Conservation (phyloP, 1,284 basidiomycete species). For the Naganishia albida region DNA sequence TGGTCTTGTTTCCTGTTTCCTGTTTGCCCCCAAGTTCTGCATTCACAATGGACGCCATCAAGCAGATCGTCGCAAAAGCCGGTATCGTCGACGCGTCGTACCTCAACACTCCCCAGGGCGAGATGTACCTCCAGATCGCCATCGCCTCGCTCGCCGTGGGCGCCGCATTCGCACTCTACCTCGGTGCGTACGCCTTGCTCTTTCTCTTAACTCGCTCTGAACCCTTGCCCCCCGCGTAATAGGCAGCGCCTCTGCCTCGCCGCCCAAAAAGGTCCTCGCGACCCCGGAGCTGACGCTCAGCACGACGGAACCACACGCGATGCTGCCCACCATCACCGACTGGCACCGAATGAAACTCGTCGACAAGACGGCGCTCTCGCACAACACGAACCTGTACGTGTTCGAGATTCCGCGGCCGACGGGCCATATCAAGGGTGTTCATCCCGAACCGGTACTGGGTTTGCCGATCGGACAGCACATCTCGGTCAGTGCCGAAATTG, state of each 20-base stretch:
- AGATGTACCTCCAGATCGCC: conserved; percentile 30
- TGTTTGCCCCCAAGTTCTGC: neutral
- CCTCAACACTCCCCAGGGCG: conserved; percentile 22
- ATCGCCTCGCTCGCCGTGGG: conserved; percentile 23
- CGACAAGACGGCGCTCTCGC: conserved; percentile 82
- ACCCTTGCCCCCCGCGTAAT: neutral
- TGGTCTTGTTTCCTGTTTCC: neutral
- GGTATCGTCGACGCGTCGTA: conserved; percentile 15
- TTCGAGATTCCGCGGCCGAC: conserved; percentile 24
- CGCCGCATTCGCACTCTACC: conserved; percentile 18
- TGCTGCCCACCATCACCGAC: conserved; percentile 38
- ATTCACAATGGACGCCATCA: conserved; percentile 18
- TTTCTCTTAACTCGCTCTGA: neutral
- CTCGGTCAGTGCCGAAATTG: conserved; percentile 82
- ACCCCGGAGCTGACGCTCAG: conserved; percentile 16
- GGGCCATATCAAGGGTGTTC: conserved; percentile 35
- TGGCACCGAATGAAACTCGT: conserved; percentile 82
- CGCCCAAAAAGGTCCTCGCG: conserved; percentile 19
- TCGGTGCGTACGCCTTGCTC: neutral
- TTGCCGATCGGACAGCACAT: conserved; percentile 97
- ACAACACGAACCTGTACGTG: conserved; percentile 86
- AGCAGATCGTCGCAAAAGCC: conserved; percentile 16
- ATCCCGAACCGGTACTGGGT: conserved; percentile 66
- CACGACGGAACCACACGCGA: conserved; percentile 24
- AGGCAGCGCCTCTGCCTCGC: conserved; percentile 8